Percentiles rank a stretch among this genome's conserved stretches.
Conservation (phyloP, 306 rosid genomes). For the Sesbania bispinosa region DNA sequence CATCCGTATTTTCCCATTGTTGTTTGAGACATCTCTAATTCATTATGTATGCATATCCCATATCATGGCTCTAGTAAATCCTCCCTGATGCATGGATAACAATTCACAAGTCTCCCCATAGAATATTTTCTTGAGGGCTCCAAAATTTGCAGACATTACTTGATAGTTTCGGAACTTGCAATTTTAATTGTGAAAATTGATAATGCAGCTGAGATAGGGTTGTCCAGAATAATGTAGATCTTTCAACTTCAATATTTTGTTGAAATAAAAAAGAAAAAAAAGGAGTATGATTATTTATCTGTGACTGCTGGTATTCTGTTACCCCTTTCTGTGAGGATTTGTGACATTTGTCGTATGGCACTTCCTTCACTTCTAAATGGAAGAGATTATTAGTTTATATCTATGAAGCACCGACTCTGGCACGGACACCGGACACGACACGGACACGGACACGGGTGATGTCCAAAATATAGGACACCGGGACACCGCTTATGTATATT, state of each 20-base stretch:
- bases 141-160: not conserved
- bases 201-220: slow-evolving; percentile 18
- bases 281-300: not conserved
- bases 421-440: no score
- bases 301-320: not conserved
- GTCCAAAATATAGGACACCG: no score
- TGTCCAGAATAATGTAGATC: not conserved
- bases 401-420: no score
- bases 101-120: not conserved
- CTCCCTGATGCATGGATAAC: not conserved
- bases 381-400: no score
- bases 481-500: no score
- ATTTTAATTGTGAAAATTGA: not conserved
- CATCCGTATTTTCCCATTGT: not conserved
- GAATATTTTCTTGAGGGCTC: not conserved
- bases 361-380: not conserved
- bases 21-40: not conserved
- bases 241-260: not conserved
- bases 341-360: not conserved
- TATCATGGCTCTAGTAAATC: not conserved
- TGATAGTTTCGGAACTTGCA: not conserved
- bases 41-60: not conserved
- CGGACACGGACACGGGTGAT: no score
- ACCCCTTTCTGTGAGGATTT: not conserved
- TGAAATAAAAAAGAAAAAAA: not conserved